A percentile compares a stretch with the other conserved stretches of the same genome.
Evolutionary conservation across 169 alveolate genomes (phyloP).

Genomic region (Eimeria falciformis): DNA sequence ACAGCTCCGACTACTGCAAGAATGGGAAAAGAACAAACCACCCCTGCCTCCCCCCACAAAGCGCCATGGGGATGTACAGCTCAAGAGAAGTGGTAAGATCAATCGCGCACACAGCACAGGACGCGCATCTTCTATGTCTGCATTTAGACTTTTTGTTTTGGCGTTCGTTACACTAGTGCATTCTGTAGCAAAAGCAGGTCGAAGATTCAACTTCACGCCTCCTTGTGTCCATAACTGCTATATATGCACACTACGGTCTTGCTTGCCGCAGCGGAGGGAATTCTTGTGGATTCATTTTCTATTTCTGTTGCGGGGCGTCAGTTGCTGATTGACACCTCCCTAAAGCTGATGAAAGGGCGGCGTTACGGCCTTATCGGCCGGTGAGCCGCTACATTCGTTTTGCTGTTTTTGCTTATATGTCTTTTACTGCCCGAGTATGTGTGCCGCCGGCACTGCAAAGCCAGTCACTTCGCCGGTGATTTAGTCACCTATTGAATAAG

Average conservation of each 20-base stretch:
- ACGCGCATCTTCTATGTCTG: neutral
- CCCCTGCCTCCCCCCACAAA: conserved; percentile 88
- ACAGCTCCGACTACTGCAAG: conserved; percentile 84
- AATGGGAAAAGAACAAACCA: conserved; percentile 89
- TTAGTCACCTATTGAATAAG: too few relatives aligned
- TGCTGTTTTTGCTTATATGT: neutral
- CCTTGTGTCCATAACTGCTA: neutral
- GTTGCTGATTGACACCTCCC: conserved; percentile 93
- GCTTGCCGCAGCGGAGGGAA: conserved; percentile 80
- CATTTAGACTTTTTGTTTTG: neutral
- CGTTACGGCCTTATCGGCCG: conserved; percentile 96
- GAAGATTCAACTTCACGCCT: neutral
- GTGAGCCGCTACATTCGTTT: conserved; percentile 10
- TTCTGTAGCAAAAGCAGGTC: neutral
- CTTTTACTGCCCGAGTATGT: too few relatives aligned
- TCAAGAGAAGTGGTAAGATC: conserved; percentile 69
- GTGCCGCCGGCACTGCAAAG: too few relatives aligned
- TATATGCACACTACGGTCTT: neutral
- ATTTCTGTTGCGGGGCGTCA: conserved; percentile 96
- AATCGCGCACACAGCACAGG: neutral
- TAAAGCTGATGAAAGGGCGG: conserved; percentile 93
- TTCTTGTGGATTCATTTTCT: conserved; percentile 88
- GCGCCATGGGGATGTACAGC: conserved; percentile 83
- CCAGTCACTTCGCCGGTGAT: too few relatives aligned
- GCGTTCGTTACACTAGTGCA: neutral